Evolutionary conservation across 2,329 filamentous ascomycete genomes (phyloP), one percentile per base, ranked within the genome.

Genomic region (Colletotrichum lini): DNA sequence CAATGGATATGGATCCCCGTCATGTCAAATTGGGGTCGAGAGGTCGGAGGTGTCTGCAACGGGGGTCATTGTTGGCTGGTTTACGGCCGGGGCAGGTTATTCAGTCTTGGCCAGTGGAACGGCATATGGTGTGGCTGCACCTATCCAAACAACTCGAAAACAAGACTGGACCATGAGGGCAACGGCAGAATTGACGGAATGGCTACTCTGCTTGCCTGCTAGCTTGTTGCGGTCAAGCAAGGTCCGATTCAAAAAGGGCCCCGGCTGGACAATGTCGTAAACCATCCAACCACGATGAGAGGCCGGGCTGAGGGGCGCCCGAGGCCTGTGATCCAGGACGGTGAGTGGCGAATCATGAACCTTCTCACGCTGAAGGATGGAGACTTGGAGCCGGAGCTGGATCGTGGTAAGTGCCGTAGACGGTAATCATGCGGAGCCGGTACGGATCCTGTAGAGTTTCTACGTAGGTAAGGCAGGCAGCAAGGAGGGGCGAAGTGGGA

Each of bases 261-360:
- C 56, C 3, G 13, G 12, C 44, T 57, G 49, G 60, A 40, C 30
- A 54, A 26, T 15, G 67, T 81, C 82, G 82, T 84, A 84, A 81
- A 78, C 71, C 70, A 77, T 82, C 82, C 82, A 84, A 84, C 82
- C 82, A 84, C 79, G 77, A 67, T 65, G 53, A 70, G 53, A 47
- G 35, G 47, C 30, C 10, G 56, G 50, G 57, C 15, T 23, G 64
- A 61, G 56, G 64, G 70, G 62, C 42, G 49, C n/a, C 47, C 23
- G 15, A 40, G 57, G 44, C 13, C 60, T 69, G 52, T 58, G 40
- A 30, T 57, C 62, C 56, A 52, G 38, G 4, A 52, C 73, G 73
- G 72, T 73, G 74, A 71, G 64, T 73, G 65, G 70, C 77, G 74
- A 79, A 78, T 77, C 71, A 72, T 26, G 57, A 65, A 21, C 44